Evolutionary conservation across 805 yeast genomes (phyloP).

Genomic region (Ogataea polymorpha): DNA sequence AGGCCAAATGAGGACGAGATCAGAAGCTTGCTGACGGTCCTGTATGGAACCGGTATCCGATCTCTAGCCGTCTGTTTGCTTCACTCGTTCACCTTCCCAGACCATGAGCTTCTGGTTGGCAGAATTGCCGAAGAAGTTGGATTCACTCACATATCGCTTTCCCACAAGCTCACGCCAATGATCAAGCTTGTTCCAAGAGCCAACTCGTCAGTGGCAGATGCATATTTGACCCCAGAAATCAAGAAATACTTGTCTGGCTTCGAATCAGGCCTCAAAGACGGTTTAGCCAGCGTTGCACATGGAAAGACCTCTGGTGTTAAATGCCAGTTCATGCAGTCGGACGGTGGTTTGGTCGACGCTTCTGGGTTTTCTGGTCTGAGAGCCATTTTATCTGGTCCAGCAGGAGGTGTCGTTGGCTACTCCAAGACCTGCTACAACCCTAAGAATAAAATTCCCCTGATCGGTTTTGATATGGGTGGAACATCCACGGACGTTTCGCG

Average conservation of each 20-base stretch:
- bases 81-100: constrained; percentile 71
- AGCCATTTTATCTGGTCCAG: constrained; percentile 93
- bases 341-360: constrained; percentile 91
- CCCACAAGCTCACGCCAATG: constrained; percentile 73
- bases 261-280: constrained; percentile 56
- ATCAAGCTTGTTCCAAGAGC: constrained; percentile 73
- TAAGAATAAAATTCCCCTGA: constrained; percentile 54
- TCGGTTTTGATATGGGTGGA: constrained; percentile 91
- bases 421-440: constrained; percentile 74
- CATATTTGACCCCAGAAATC: constrained; percentile 79
- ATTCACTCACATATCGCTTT: constrained; percentile 64
- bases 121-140: constrained; percentile 62
- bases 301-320: constrained; percentile 41
- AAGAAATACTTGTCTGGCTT: constrained; percentile 60
- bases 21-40: constrained; percentile 36
- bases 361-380: constrained; percentile 78
- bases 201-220: constrained; percentile 76
- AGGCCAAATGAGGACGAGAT: constrained; percentile 47
- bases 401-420: constrained; percentile 96
- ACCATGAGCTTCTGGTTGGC: constrained; percentile 63
- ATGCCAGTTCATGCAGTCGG: constrained; percentile 91
- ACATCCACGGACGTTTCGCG: constrained; percentile 85
- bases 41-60: constrained; percentile 56
- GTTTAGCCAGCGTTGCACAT: constrained; percentile 37
- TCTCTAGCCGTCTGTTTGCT: constrained; percentile 70